A percentile compares a stretch with the other conserved stretches of the same genome.
Conservation (phyloP, 2,329 filamentous ascomycete species). For the Lachnellula suecica region DNA sequence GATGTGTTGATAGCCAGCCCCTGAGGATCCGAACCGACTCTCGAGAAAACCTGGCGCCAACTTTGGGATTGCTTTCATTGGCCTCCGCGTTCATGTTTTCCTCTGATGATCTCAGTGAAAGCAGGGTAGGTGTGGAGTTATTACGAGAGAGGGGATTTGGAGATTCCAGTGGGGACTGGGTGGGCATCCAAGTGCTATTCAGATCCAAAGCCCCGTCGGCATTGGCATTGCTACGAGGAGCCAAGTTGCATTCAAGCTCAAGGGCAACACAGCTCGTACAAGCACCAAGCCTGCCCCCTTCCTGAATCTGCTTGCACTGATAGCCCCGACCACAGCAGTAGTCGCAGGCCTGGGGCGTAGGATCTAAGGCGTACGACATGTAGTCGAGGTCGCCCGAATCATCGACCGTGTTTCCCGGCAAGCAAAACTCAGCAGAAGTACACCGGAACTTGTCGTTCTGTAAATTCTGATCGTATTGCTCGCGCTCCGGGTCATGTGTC, state of each 20-base stretch:
- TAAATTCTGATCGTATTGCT: not conserved
- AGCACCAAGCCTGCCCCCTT: conserved; percentile 13
- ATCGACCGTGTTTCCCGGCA: conserved; percentile 7
- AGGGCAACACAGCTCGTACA: conserved; percentile 23
- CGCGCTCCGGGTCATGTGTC: conserved; percentile 31
- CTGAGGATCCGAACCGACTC: conserved; percentile 80
- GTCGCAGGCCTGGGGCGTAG: conserved; percentile 17
- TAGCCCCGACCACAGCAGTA: conserved; percentile 19
- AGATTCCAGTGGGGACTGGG: conserved; percentile 6
- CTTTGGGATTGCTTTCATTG: conserved; percentile 49
- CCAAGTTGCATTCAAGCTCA: conserved; percentile 19
- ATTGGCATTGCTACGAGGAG: not conserved
- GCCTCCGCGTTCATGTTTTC: conserved; percentile 59
- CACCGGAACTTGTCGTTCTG: conserved; percentile 4
- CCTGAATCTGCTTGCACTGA: conserved; percentile 19
- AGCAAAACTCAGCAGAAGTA: conserved; percentile 2
- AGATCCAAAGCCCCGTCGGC: conserved; percentile 13
- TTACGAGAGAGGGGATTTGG: conserved; percentile 5
- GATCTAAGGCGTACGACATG: not conserved
- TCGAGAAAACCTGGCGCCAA: conserved; percentile 74
- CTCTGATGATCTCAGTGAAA: conserved; percentile 43
- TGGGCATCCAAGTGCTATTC: conserved; percentile 9
- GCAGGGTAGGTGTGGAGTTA: conserved; percentile 19
- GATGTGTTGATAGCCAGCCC: conserved; percentile 79
- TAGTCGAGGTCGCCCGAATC: not conserved